These are phyloP conservation scores for Bidens hawaiensis DNA, from an alignment of 140 eudicot species.

Conservation along the genomic window DNA sequence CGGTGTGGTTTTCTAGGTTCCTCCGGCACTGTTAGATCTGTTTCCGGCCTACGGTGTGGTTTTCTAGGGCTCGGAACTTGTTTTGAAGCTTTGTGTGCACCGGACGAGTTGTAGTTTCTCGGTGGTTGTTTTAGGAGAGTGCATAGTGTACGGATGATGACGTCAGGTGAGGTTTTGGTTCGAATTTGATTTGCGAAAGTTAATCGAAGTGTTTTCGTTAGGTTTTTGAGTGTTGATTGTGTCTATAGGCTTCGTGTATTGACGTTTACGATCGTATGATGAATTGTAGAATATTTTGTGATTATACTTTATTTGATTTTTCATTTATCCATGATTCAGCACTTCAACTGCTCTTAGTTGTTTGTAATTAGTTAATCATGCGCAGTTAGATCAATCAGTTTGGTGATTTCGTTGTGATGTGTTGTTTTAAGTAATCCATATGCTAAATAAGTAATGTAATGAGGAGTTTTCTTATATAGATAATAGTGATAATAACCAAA, in stretches of 20 bases:
- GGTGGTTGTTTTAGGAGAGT: conserved; percentile 2
- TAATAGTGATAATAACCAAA: too few relatives aligned
- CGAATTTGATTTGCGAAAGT: neutral
- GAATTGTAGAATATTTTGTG: neutral
- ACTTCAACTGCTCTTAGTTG: neutral
- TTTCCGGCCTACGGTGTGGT: conserved; percentile 5
- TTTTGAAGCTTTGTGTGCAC: neutral
- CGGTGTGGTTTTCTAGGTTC: too few relatives aligned
- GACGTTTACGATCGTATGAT: neutral
- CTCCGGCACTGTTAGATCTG: conserved; percentile 20
- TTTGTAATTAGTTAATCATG: neutral
- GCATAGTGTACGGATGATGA: conserved; percentile 20
- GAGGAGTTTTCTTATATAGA: neutral
- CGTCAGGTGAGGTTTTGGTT: conserved; percentile 20
- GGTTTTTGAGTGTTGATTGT: conserved; percentile 1
- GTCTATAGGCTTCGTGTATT: conserved; percentile 1
- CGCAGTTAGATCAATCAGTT: neutral
- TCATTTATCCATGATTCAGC: conserved; percentile 1
- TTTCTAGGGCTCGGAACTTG: neutral
- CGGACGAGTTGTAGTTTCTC: neutral
- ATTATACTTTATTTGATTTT: neutral
- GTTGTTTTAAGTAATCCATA: neutral
- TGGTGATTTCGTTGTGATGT: neutral
- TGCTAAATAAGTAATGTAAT: neutral
- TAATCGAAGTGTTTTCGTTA: neutral